Evolutionary conservation across 1,284 basidiomycete species (phyloP), one percentile per base, ranked within the genome.

Genomic region (Ceratobasidium papillatum): DNA sequence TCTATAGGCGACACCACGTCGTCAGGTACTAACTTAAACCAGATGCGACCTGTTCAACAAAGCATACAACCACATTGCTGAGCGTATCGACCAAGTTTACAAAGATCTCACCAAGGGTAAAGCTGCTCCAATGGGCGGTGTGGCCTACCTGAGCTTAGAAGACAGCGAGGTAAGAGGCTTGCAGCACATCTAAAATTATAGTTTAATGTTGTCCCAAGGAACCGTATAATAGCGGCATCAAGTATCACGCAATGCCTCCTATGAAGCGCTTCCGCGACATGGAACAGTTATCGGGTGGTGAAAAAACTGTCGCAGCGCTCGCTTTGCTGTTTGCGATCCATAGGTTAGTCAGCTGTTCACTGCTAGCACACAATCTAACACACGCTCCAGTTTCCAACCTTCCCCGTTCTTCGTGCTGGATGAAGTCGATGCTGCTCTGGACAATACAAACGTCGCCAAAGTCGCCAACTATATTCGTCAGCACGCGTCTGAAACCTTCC

Each of bases 251-350:
- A 0, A 99, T 99, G 94, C 97, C 97, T 0, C 96, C 96, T 0
- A 97, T 99, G 91, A 99, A 99, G 82, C 93, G 96, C 5, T 99
- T 99, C 87, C 89, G 96, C 77, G 98, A 99, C 82, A 99, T 99
- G 94, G 96, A 99, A 76, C 96, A 99, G 81, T 86, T 99, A 4
- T 99, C 96, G 0, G 98, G 97, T 69, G 98, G 98, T 30, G 98
- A 99, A 82, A 99, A 99, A 85, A 99, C 97, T 0, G 97, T 99
- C 77, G 98, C 98, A 2, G 97, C 98, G 5, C 85, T 99, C 22
- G 96, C 97, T 0, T 85, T 99, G 22, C 86, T 99, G 34, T 99
- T 99, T 80, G 95, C 97, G 14, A 98, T 99, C 74, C 97, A 99
- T 82, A 95, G 92, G 93, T 92, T 61, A 54, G 83, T 78, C 32